These are phyloP conservation scores for Talaromyces piceae DNA, from an alignment of 2,329 filamentous ascomycete species.

Conservation along the genomic window DNA sequence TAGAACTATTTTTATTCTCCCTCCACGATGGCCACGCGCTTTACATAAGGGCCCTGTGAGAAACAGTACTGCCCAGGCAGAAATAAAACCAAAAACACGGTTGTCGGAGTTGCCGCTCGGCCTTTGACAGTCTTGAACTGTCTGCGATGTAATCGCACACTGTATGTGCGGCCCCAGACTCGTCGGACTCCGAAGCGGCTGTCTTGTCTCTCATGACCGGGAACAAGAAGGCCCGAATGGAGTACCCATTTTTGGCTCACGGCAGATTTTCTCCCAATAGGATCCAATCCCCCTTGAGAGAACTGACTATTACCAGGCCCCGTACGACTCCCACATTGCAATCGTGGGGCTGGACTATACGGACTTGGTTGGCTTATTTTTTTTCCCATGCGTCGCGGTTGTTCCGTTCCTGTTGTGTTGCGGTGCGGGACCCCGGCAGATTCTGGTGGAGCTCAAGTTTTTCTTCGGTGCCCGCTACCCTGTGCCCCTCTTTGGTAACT, in stretches of 20 bases:
- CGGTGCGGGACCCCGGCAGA: not conserved
- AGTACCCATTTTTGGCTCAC: not conserved
- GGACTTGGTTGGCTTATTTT: too few species aligned
- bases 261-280: not conserved
- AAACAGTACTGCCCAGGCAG: not conserved
- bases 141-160: too few species aligned
- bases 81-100: too few species aligned
- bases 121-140: too few species aligned
- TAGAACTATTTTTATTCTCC: not conserved
- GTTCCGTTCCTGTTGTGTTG: not conserved
- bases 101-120: too few species aligned
- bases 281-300: not conserved
- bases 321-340: not conserved
- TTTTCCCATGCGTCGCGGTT: too few species aligned
- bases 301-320: not conserved
- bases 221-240: not conserved
- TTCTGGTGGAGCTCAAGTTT: not conserved
- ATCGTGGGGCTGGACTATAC: not conserved
- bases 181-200: conserved; percentile 1
- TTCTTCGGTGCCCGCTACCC: conserved; percentile 7
- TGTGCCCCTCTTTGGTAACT: conserved; percentile 7
- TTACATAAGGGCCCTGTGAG: not conserved
- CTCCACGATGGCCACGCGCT: not conserved
- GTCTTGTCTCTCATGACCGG: not conserved
- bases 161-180: not conserved